Evolutionary conservation across 2,329 filamentous ascomycete species (phyloP).

Genomic region (Stenocarpella maydis): DNA sequence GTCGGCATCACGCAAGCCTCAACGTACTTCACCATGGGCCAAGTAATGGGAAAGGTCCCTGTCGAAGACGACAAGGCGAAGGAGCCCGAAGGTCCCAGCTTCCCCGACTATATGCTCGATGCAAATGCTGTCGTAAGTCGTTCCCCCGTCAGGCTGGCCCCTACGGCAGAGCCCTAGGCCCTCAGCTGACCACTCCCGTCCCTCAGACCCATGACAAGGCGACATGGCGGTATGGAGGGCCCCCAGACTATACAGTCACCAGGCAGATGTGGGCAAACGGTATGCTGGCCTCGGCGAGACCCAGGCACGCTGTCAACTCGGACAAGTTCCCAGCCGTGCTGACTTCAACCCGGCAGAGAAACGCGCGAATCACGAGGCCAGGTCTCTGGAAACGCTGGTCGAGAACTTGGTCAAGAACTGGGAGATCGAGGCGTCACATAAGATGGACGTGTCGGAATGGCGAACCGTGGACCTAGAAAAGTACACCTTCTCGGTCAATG

Average conservation of each 20-base stretch:
- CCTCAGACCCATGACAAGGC: slow-evolving; percentile 54
- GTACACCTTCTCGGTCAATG: slow-evolving; percentile 72
- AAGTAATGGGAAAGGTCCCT: slow-evolving; percentile 18
- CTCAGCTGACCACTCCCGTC: slow-evolving; percentile 14
- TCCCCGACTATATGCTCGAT: slow-evolving; percentile 66
- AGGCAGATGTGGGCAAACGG: slow-evolving; percentile 66
- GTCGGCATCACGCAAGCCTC: slow-evolving; percentile 3
- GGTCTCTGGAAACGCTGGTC: slow-evolving; percentile 66
- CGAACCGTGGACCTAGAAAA: slow-evolving; percentile 67
- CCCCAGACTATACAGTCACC: slow-evolving; percentile 72
- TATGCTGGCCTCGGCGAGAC: slow-evolving; percentile 46
- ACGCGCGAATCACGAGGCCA: slow-evolving; percentile 60
- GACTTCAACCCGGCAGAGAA: slow-evolving; percentile 56
- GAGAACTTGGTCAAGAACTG: slow-evolving; percentile 78
- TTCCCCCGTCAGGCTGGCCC: not conserved
- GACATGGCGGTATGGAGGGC: slow-evolving; percentile 66
- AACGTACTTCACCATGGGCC: slow-evolving; percentile 24
- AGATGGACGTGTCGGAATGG: slow-evolving; percentile 68
- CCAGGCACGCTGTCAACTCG: slow-evolving; percentile 30
- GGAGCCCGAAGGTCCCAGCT: slow-evolving; percentile 9
- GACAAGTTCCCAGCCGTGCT: not conserved
- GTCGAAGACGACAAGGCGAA: slow-evolving; percentile 24
- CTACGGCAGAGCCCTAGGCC: not conserved
- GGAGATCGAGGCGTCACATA: slow-evolving; percentile 77
- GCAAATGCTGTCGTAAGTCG: slow-evolving; percentile 61